These are phyloP conservation scores for Polyplosphaeria fusca DNA, from an alignment of 495 filamentous ascomycete species.

Conservation along the genomic window DNA sequence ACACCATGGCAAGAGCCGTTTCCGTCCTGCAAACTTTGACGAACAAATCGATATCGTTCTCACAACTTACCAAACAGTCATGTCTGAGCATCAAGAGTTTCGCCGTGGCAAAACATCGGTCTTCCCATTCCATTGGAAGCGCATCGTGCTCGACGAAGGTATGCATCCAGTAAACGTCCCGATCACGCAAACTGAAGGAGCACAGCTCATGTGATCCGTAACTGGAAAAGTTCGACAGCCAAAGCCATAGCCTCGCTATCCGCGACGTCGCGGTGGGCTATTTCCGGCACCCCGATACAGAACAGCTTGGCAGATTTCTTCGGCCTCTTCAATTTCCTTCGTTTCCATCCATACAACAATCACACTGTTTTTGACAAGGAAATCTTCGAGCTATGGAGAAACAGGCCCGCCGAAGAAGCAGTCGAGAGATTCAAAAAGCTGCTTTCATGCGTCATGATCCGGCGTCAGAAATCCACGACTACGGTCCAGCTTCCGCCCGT, in stretches of 20 bases:
- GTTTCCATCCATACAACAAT: slow-evolving; percentile 43
- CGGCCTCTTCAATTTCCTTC: slow-evolving; percentile 41
- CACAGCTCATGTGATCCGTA: slow-evolving; percentile 7
- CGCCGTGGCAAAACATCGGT: too few relatives aligned
- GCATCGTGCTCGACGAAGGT: too few relatives aligned
- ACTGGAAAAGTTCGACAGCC: slow-evolving; percentile 1
- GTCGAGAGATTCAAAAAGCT: slow-evolving; percentile 8
- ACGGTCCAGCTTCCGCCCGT: too few relatives aligned
- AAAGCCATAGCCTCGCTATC: slow-evolving; percentile 1
- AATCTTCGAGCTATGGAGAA: slow-evolving; percentile 5
- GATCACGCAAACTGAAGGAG: background rate
- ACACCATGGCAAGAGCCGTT: background rate
- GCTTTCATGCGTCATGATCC: slow-evolving; percentile 1
- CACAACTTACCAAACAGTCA: slow-evolving; percentile 19
- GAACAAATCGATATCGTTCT: slow-evolving; percentile 1
- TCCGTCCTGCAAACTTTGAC: background rate
- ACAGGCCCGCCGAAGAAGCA: background rate
- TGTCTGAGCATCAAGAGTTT: too few relatives aligned
- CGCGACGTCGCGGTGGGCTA: slow-evolving; percentile 6
- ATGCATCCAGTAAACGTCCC: background rate
- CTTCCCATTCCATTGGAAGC: too few relatives aligned
- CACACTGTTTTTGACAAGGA: slow-evolving; percentile 34
- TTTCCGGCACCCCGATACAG: slow-evolving; percentile 15
- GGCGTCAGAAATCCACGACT: slow-evolving; percentile 5
- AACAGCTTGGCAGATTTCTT: slow-evolving; percentile 7